Evolutionary conservation across 2,329 filamentous ascomycete genomes (phyloP), one percentile per base, ranked within the genome.

Genomic region (Coleophoma crateriformis): DNA sequence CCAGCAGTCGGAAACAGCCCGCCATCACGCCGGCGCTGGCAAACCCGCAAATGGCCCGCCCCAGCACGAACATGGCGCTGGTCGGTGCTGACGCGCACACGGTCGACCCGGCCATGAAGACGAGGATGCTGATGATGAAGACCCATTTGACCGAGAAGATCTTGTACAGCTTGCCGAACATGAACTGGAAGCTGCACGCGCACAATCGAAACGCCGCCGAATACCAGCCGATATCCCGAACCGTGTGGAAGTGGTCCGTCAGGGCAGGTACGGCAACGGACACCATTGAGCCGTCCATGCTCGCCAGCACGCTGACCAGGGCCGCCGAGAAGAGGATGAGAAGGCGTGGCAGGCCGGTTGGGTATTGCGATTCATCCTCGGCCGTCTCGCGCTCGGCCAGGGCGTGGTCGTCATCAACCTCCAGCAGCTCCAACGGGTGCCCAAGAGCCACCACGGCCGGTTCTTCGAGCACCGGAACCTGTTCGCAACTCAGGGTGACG

Each of bases 161-260:
- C 46, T 60, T 61, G 42, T 57, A 62, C 3, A 51, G 22, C 27
- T 56, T 58, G n/a, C 58, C 58, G 53, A 55, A 46, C 54, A 59
- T 45, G 48, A 51, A 11, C 47, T 44, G 27, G 52, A 41, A 27
- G 50, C 54, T n/a, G 43, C 39, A 15, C 14, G 38, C 33, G 51
- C 52, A 4, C 51, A 58, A 8, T 49, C 53, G 43, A 4, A 11
- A 22, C 14, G 67, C 66, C 42, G 64, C 65, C 3, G 69, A 69
- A 43, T 75, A 75, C 72, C 72, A 76, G 39, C 70, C 71, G 20
- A 75, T 67, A 35, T 50, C 43, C 14, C 41, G 17, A 13, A 52
- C 17, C 14, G 15, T 17, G 33, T 45, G 43, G 34, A 50, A 52
- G 7, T 50, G 33, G 40, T 50, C 39, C 5, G 50, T 52, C 10